phyloP scores from a whole-genome alignment of 352 stramenopile genomes.

The Phytophthora cactorum region DNA sequence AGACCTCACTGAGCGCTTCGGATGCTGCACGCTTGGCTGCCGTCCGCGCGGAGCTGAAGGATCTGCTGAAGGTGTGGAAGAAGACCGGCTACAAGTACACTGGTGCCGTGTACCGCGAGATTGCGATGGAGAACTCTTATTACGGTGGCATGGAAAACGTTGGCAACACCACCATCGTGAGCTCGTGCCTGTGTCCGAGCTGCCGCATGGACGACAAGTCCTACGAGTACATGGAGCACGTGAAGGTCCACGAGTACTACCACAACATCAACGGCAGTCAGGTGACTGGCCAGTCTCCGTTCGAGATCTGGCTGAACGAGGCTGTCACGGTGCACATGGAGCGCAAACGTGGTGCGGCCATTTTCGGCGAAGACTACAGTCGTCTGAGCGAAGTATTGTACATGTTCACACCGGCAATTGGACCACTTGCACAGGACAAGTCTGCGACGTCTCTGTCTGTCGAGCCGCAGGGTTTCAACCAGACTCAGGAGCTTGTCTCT shows the following conservation, averaged over 20 bases:
- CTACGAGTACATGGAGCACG: slow-evolving; percentile 86
- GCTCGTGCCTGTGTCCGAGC: slow-evolving; percentile 71
- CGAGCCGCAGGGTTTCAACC: slow-evolving; percentile 79
- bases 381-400: slow-evolving; percentile 75
- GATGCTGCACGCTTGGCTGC: slow-evolving; percentile 53
- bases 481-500: slow-evolving; percentile 81
- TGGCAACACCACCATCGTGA: slow-evolving; percentile 84
- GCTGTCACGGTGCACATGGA: slow-evolving; percentile 86
- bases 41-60: slow-evolving; percentile 65
- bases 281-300: slow-evolving; percentile 80
- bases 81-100: slow-evolving; percentile 89
- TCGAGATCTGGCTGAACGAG: slow-evolving; percentile 86
- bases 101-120: slow-evolving; percentile 79
- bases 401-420: slow-evolving; percentile 79
- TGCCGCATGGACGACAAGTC: slow-evolving; percentile 78
- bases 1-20: slow-evolving; percentile 47
- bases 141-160: slow-evolving; percentile 87
- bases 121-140: slow-evolving; percentile 87
- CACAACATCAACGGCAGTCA: slow-evolving; percentile 86
- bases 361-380: slow-evolving; percentile 78
- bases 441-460: slow-evolving; percentile 74
- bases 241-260: slow-evolving; percentile 88
- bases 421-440: slow-evolving; percentile 70
- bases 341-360: slow-evolving; percentile 62
- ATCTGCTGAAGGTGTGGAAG: slow-evolving; percentile 69